Conservation (phyloP, 768 basidiomycete genomes). For the Chiua virens region DNA sequence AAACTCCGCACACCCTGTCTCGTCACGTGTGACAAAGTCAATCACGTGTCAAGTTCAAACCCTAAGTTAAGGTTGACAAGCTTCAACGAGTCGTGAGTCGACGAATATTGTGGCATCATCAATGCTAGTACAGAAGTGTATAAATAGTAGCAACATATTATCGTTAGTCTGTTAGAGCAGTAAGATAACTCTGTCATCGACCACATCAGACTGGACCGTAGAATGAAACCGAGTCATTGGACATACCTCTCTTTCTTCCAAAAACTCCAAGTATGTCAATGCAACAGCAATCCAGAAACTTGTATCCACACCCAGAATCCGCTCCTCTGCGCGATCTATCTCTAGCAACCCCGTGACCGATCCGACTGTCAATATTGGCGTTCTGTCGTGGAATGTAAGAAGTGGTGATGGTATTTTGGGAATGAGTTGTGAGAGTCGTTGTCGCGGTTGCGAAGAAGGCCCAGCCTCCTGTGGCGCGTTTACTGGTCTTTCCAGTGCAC, state of each 20-base stretch:
- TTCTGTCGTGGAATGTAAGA: conserved; percentile 69
- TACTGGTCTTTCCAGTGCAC: conserved; percentile 20
- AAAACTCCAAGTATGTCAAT: conserved; percentile 73
- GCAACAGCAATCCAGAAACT: conserved; percentile 79
- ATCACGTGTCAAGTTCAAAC: conserved; percentile 21
- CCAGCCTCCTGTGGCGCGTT: conserved; percentile 12
- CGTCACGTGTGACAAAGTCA: conserved; percentile 30
- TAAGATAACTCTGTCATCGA: conserved; percentile 52
- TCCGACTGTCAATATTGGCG: conserved; percentile 60
- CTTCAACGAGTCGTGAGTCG: too few species aligned
- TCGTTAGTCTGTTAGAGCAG: conserved; percentile 46
- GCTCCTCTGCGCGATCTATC: conserved; percentile 55
- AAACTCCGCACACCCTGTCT: conserved; percentile 23
- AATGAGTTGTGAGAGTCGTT: conserved; percentile 19
- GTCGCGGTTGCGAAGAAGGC: conserved; percentile 24
- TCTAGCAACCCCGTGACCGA: conserved; percentile 64
- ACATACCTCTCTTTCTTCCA: conserved; percentile 75
- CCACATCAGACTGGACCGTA: background rate
- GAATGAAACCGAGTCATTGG: background rate
- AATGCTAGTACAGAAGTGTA: background rate
- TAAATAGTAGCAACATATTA: conserved; percentile 8
- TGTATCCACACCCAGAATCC: conserved; percentile 64
- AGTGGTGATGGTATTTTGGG: conserved; percentile 44
- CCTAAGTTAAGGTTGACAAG: background rate
- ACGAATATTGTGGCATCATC: background rate